phyloP scores from a whole-genome alignment of 2,329 filamentous ascomycete species.

The Ophiostoma triangulosporum region DNA sequence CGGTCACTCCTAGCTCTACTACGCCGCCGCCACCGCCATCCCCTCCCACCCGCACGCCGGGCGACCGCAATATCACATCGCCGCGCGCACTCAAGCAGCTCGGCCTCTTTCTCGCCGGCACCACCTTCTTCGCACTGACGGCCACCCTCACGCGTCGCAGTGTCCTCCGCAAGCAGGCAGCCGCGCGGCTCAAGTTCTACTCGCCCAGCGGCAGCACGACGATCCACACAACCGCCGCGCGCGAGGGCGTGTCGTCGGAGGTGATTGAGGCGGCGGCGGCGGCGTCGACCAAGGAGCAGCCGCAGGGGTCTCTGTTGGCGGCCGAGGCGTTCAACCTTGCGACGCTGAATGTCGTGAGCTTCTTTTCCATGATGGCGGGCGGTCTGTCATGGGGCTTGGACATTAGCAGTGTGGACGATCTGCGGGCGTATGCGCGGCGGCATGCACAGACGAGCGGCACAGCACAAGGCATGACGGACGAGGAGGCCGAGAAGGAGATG shows the following conservation, averaged over 20 bases:
- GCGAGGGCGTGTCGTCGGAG: conserved; percentile 14
- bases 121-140: conserved; percentile 61
- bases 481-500: conserved; percentile 45
- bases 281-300: conserved; percentile 22
- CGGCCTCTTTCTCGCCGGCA: conserved; percentile 59
- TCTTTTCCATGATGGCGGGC: conserved; percentile 62
- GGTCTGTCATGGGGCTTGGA: conserved; percentile 66
- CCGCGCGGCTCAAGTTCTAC: conserved; percentile 59
- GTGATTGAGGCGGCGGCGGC: not conserved
- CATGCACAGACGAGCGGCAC: conserved; percentile 20
- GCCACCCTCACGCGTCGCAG: conserved; percentile 58
- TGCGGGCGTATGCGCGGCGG: conserved; percentile 38
- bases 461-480: conserved; percentile 20
- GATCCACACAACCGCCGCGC: conserved; percentile 2
- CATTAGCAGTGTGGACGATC: conserved; percentile 54
- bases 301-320: conserved; percentile 59
- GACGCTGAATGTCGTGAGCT: conserved; percentile 69
- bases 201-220: conserved; percentile 32
- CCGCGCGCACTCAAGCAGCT: conserved; percentile 48
- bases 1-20: not conserved
- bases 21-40: not conserved
- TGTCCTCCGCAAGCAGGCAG: conserved; percentile 46
- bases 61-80: conserved; percentile 17
- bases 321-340: conserved; percentile 74
- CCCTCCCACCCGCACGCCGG: not conserved